Percentiles rank a stretch among this genome's conserved stretches.
Conservation (phyloP, 2,329 filamentous ascomycete genomes). For the Acrodontium crateriforme region DNA sequence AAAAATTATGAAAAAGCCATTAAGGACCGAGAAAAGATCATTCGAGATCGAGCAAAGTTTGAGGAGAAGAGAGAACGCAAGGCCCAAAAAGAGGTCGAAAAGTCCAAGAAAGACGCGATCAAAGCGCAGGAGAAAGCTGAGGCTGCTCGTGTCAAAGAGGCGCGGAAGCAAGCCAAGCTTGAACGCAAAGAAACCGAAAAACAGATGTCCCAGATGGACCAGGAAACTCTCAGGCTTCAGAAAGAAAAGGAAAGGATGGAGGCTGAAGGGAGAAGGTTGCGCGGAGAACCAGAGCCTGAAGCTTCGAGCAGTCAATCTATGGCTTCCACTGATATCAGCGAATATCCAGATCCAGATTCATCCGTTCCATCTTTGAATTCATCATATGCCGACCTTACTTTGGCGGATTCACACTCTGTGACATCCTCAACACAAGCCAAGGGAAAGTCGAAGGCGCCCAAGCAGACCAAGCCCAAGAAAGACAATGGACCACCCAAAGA, state of each 20-base stretch:
- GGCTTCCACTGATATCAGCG: background rate
- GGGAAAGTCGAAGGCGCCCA: slow-evolving; percentile 8
- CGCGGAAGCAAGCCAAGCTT: slow-evolving; percentile 19
- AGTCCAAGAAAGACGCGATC: slow-evolving; percentile 16
- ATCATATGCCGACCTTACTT: no score
- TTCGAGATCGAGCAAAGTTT: slow-evolving; percentile 50
- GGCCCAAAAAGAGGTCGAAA: slow-evolving; percentile 20
- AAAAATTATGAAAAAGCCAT: slow-evolving; percentile 54
- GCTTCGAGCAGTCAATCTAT: background rate
- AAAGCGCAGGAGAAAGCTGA: slow-evolving; percentile 25
- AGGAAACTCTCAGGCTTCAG: slow-evolving; percentile 16
- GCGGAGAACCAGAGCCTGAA: slow-evolving; percentile 14
- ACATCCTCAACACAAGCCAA: slow-evolving; percentile 3
- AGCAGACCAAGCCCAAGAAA: slow-evolving; percentile 16
- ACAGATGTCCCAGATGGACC: slow-evolving; percentile 16
- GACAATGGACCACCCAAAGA: no score
- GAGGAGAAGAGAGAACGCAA: slow-evolving; percentile 28
- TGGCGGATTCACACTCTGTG: background rate
- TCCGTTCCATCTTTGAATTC: no score
- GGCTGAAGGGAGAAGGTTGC: slow-evolving; percentile 16
- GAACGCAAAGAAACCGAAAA: slow-evolving; percentile 8
- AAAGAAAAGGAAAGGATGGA: slow-evolving; percentile 20
- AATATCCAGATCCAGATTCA: background rate
- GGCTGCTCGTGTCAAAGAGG: slow-evolving; percentile 19
- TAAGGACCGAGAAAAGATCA: slow-evolving; percentile 50